Evolutionary conservation across 2,329 filamentous ascomycete species (phyloP).

Genomic region (Botrytis medusae): DNA sequence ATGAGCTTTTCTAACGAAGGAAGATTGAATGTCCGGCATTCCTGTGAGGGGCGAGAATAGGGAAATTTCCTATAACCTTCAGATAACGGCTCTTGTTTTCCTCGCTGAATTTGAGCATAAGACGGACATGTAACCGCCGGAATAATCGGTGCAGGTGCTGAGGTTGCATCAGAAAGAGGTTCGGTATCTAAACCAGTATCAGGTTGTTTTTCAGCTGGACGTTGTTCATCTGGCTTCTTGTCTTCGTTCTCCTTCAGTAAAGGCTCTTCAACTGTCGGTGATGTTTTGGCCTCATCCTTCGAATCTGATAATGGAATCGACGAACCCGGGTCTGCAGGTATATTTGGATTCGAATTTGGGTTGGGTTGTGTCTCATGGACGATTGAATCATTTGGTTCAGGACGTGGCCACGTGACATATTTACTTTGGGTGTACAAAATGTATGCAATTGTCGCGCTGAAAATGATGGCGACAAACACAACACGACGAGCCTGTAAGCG

Average conservation of each 20-base stretch:
- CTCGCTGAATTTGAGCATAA: constrained; percentile 31
- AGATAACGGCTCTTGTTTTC: constrained; percentile 32
- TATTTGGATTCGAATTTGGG: neutral
- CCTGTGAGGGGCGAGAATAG: constrained; percentile 71
- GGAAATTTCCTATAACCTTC: constrained; percentile 70
- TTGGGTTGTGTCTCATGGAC: neutral
- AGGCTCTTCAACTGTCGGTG: neutral
- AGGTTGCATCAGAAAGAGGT: neutral
- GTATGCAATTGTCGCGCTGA: constrained; percentile 1
- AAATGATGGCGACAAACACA: neutral
- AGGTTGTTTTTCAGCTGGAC: neutral
- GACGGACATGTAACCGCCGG: constrained; percentile 8
- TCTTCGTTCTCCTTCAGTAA: neutral
- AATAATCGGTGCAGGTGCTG: neutral
- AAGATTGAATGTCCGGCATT: constrained; percentile 80
- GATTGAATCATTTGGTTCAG: neutral
- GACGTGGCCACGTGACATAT: neutral
- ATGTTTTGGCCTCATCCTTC: neutral
- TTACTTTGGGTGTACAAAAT: neutral
- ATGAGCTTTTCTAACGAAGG: constrained; percentile 76
- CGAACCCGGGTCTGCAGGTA: neutral
- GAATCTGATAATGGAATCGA: neutral
- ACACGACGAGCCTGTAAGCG: constrained; percentile 3
- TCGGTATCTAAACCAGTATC: neutral
- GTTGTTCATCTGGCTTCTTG: neutral